phyloP scores from a whole-genome alignment of 1,284 basidiomycete genomes.

The Trichosporon coremiiforme region DNA sequence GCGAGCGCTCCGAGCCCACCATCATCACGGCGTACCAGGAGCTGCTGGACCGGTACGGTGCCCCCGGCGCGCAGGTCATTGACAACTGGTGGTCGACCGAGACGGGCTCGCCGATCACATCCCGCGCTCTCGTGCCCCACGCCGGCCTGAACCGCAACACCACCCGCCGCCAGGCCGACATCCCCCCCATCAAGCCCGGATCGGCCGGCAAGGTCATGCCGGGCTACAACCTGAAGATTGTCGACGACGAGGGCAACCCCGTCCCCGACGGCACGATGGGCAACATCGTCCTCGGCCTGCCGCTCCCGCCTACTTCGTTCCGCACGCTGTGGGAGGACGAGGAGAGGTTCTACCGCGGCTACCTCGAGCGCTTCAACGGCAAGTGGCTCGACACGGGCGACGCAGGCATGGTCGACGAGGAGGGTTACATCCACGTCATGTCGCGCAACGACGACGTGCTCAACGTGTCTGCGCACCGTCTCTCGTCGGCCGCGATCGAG shows the following conservation, averaged over 20 bases:
- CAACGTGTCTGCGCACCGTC: constrained; percentile 83
- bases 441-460: constrained; percentile 76
- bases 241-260: constrained; percentile 33
- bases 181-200: constrained; percentile 30
- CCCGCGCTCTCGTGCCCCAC: constrained; percentile 65
- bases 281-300: constrained; percentile 67
- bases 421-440: constrained; percentile 96
- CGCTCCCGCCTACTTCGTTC: constrained; percentile 83
- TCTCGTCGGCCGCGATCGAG: constrained; percentile 94
- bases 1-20: constrained; percentile 34
- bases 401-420: constrained; percentile 84
- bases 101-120: constrained; percentile 67
- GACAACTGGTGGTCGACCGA: constrained; percentile 96
- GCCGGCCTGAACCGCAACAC: constrained; percentile 58
- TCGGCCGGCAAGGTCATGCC: constrained; percentile 35
- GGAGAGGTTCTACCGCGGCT: constrained; percentile 81
- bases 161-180: constrained; percentile 18
- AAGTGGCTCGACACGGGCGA: constrained; percentile 79
- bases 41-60: constrained; percentile 30
- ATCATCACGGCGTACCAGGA: constrained; percentile 33
- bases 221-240: constrained; percentile 33
- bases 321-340: constrained; percentile 68
- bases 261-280: constrained; percentile 29
- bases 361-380: constrained; percentile 65
- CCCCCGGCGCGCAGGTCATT: constrained; percentile 63